Base-by-base conservation (phyloP, 345 rosid genomes). In the Citrus australasica region DNA sequence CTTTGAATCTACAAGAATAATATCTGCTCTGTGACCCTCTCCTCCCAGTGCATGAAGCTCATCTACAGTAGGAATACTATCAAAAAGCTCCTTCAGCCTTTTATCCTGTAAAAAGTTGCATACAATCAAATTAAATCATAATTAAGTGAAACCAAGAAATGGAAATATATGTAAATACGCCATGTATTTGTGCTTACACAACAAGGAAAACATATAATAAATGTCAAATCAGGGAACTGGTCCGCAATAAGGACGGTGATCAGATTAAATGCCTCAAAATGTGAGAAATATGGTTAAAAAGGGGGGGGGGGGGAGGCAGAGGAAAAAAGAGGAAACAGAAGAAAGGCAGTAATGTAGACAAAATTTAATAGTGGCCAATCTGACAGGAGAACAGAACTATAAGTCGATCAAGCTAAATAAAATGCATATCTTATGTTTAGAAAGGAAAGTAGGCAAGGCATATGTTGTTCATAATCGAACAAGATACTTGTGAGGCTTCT, bases 31-130 rank as follows among this genome's bases (percentile, higher is more conserved):
- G 76, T 80, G 76, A 81, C 96, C 93, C 82, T 92, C 97, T 53
- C 62, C 91, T 59, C 90, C 97, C 77, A 97, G 84, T 74, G 93
- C 89, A 84, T 90, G 91, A 80, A 97, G 93, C 86, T 94, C 97
- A 42, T 93, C 98, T 83, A 92, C 82, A 46, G 98, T 85, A 60
- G 99, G 99, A 83, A 97, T 82, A 82, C 69, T 73, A 74, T 79
- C 85, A 87, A 93, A 97, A 60, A 75, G 85, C 78, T 92, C 94
- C 85, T 86, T 97, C 67, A 97, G 89, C 89, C 86, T 89, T 84
- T 88, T 93, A 76, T 94, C 98, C 99, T 97, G 92, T 11, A 42
- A 13, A 58, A 27, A 74, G 61, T 71, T 63, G 64, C 51, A 71
- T 21, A 37, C 51, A 21, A 73, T 56, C 59, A 65, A 62, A 16